A percentile compares a stretch with the other conserved stretches of the same genome.
Evolutionary conservation across 148 eudicot genomes (phyloP).

Genomic region (Limonium bicolor): DNA sequence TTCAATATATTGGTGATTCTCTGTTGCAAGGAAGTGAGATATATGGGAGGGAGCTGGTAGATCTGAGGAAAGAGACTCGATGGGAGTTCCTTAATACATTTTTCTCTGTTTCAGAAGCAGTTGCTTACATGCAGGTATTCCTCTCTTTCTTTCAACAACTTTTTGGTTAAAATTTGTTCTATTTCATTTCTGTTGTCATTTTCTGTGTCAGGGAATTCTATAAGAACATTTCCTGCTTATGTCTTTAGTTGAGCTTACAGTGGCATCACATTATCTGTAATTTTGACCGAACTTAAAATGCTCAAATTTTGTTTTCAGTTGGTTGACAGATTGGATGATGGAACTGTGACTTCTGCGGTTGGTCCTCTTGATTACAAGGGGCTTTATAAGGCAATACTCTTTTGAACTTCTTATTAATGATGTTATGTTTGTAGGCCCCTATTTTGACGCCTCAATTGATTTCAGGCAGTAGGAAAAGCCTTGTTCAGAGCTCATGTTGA

Average conservation of each 20-base stretch:
- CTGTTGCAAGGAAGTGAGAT: conserved; percentile 78
- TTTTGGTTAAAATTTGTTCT: not conserved
- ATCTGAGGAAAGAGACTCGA: conserved; percentile 77
- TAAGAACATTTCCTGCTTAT: too few species aligned
- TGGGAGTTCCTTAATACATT: conserved; percentile 97
- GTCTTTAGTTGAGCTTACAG: too few species aligned
- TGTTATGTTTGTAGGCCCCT: too few species aligned
- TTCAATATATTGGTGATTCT: too few species aligned
- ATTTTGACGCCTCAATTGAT: conserved; percentile 8
- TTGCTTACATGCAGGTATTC: conserved; percentile 93
- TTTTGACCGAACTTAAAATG: too few species aligned
- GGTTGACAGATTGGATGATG: conserved; percentile 93
- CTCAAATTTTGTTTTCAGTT: conserved; percentile 33
- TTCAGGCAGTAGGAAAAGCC: conserved; percentile 99
- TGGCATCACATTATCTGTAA: too few species aligned
- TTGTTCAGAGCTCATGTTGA: conserved; percentile 97
- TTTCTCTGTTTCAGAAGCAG: conserved; percentile 98
- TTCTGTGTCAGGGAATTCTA: too few species aligned
- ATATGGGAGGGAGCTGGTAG: conserved; percentile 96
- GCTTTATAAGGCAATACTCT: conserved; percentile 68
- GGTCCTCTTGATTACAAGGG: conserved; percentile 93
- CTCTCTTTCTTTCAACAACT: conserved; percentile 1
- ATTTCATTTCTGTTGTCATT: too few species aligned
- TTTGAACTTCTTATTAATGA: not conserved
- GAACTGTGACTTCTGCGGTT: conserved; percentile 60